Percentiles rank a stretch among this genome's conserved stretches.
These are phyloP conservation scores for Mycothermus thermophilus DNA, from an alignment of 495 filamentous ascomycete genomes.

Conservation along the genomic window DNA sequence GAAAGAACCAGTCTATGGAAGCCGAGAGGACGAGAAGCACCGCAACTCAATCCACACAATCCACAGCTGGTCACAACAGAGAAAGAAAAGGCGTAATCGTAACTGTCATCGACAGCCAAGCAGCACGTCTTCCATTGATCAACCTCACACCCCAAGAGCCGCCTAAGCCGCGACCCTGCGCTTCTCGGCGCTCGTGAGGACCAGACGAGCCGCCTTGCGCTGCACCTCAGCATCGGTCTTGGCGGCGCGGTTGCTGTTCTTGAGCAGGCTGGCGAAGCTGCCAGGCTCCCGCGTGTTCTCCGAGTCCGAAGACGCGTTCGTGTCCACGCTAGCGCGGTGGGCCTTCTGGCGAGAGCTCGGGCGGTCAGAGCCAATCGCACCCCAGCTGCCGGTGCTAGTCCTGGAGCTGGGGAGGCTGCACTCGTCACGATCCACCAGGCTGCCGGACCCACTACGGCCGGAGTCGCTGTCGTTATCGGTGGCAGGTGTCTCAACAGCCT, in stretches of 20 bases:
- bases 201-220: constrained; percentile 73
- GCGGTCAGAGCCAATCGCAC: constrained; percentile 76
- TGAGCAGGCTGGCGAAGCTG: constrained; percentile 46
- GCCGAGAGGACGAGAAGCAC: no score
- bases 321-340: constrained; percentile 46
- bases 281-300: constrained; percentile 19
- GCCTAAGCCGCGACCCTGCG: constrained; percentile 41
- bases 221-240: constrained; percentile 42
- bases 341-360: constrained; percentile 43
- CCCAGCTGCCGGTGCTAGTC: constrained; percentile 50
- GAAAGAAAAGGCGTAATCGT: no score
- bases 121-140: no score
- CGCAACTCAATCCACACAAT: no score
- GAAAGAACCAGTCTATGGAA: no score
- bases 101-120: no score
- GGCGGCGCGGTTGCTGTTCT: constrained; percentile 33
- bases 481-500: constrained; percentile 50
- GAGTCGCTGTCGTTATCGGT: constrained; percentile 73
- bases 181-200: constrained; percentile 82
- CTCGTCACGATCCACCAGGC: constrained; percentile 53
- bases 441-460: constrained; percentile 63
- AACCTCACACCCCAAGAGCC: no score
- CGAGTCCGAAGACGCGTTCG: constrained; percentile 41
- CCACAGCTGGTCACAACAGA: no score
- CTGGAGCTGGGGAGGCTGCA: constrained; percentile 64